Percentiles rank a stretch among this genome's conserved stretches.
Evolutionary conservation across 1,284 basidiomycete genomes (phyloP).

Genomic region (Cryptococcus sp.): DNA sequence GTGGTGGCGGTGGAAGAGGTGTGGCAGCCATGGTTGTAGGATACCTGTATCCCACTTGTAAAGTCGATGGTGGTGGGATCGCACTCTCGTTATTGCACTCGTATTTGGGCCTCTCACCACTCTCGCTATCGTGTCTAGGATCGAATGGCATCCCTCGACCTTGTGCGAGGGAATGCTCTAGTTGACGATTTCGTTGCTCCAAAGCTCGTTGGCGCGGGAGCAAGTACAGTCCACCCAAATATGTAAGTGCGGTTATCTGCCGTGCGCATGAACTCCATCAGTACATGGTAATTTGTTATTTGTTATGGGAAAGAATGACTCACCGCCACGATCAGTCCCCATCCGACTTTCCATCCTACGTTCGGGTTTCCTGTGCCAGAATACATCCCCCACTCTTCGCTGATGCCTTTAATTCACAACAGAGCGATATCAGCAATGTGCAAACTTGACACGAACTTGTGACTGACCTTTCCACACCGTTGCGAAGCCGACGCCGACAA

Average conservation of each 20-base stretch:
- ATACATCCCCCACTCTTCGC: constrained; percentile 29
- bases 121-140: background rate
- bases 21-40: too few relatives aligned
- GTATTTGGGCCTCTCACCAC: too few relatives aligned
- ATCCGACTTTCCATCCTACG: constrained; percentile 35
- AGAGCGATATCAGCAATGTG: background rate
- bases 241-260: constrained; percentile 18
- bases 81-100: too few relatives aligned
- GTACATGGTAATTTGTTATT: background rate
- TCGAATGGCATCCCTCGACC: background rate
- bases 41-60: too few relatives aligned
- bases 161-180: background rate
- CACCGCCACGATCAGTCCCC: constrained; percentile 35
- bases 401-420: constrained; percentile 20
- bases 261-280: background rate
- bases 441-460: background rate
- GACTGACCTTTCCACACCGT: constrained; percentile 37
- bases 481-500: constrained; percentile 34
- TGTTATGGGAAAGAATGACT: constrained; percentile 6
- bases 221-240: constrained; percentile 23
- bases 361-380: constrained; percentile 23
- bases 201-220: constrained; percentile 17
- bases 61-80: too few relatives aligned
- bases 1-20: too few relatives aligned
- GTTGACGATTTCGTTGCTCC: constrained; percentile 11